Conservation (phyloP, 129 eudicot species). For the sunflower (Helianthus annuus) region DNA sequence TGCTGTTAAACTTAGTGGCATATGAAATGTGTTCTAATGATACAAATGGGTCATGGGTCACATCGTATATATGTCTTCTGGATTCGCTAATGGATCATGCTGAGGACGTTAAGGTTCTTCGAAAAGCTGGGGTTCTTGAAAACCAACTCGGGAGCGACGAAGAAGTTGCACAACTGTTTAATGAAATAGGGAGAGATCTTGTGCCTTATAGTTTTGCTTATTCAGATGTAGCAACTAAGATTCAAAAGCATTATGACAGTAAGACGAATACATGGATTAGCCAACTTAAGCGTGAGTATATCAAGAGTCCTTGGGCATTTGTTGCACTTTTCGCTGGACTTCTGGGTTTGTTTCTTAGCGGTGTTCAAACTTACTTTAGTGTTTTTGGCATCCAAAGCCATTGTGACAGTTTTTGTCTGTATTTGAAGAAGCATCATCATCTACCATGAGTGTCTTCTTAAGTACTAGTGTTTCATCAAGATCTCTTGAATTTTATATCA, state of each 20-base stretch:
- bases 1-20: conserved; percentile 41
- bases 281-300: conserved; percentile 29
- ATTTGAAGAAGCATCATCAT: conserved; percentile 11
- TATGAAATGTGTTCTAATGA: conserved; percentile 39
- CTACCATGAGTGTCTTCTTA: background rate
- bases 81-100: conserved; percentile 38
- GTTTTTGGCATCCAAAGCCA: conserved; percentile 19
- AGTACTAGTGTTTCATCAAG: background rate
- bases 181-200: conserved; percentile 28
- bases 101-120: conserved; percentile 37
- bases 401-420: conserved; percentile 23
- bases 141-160: conserved; percentile 31
- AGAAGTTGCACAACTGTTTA: conserved; percentile 37
- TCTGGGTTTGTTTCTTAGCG: conserved; percentile 31
- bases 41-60: conserved; percentile 26
- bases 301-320: conserved; percentile 45
- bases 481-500: background rate
- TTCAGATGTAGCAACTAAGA: background rate
- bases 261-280: conserved; percentile 33
- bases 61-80: conserved; percentile 39
- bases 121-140: conserved; percentile 24
- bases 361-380: conserved; percentile 42
- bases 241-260: conserved; percentile 33
- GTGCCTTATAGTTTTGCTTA: conserved; percentile 11
- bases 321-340: conserved; percentile 37